phyloP scores from a whole-genome alignment of 2,329 filamentous ascomycete genomes.

The Torrubiellomyces zombiae region DNA sequence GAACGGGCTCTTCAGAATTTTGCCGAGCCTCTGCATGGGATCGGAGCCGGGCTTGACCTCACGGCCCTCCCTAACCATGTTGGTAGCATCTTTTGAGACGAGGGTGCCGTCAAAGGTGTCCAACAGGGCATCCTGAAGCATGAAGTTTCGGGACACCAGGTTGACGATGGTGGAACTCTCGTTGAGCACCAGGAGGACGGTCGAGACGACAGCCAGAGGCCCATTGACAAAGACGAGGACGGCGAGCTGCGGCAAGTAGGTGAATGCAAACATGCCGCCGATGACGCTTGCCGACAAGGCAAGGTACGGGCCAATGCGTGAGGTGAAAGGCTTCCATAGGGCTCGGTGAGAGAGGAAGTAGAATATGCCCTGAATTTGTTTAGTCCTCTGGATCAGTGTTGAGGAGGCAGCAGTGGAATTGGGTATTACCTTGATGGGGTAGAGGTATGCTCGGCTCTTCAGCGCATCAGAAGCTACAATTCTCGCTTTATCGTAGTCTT shows the following conservation, averaged over 20 bases:
- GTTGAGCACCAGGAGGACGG: conserved; percentile 48
- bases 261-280: conserved; percentile 69
- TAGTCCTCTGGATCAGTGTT: not conserved
- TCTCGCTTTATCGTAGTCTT: conserved; percentile 55
- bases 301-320: conserved; percentile 42
- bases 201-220: conserved; percentile 59
- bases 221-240: conserved; percentile 74
- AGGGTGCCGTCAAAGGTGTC: conserved; percentile 77
- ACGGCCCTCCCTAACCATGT: conserved; percentile 57
- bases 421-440: conserved; percentile 51
- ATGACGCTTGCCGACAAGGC: conserved; percentile 58
- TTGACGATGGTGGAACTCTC: conserved; percentile 44
- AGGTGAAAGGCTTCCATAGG: conserved; percentile 42
- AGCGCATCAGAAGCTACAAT: conserved; percentile 50
- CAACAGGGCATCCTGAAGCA: conserved; percentile 67
- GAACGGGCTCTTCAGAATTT: conserved; percentile 40
- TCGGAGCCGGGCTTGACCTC: conserved; percentile 49
- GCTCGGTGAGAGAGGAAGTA: conserved; percentile 40
- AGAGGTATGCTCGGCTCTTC: conserved; percentile 65
- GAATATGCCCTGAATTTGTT: conserved; percentile 31
- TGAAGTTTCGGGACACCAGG: conserved; percentile 46
- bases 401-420: not conserved
- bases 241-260: conserved; percentile 72
- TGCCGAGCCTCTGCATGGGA: conserved; percentile 39
- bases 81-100: conserved; percentile 30